phyloP scores from a whole-genome alignment of 2,329 filamentous ascomycete genomes.

The Dactylellina sp. region DNA sequence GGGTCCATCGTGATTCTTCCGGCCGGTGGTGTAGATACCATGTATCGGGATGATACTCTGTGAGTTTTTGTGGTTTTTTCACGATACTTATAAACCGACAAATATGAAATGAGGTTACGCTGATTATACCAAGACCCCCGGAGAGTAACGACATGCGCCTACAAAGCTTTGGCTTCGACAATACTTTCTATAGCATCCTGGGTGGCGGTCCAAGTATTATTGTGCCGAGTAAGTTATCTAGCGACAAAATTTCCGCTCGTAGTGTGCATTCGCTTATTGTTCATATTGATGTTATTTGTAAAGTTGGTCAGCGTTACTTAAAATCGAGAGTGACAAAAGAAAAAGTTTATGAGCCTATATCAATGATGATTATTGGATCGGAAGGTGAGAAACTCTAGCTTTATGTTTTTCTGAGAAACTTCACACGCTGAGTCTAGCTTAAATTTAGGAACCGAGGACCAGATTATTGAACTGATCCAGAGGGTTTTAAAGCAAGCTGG shows the following conservation, averaged over 20 bases:
- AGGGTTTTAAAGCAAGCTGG: conserved; percentile 10
- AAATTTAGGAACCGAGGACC: conserved; percentile 24
- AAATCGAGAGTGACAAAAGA: conserved; percentile 30
- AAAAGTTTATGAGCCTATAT: conserved; percentile 38
- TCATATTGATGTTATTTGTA: too few relatives aligned
- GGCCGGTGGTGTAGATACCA: conserved; percentile 11
- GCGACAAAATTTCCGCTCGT: background rate
- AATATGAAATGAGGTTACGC: too few relatives aligned
- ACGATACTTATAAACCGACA: too few relatives aligned
- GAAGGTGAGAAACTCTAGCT: conserved; percentile 26
- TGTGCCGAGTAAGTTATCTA: conserved; percentile 19
- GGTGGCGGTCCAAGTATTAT: conserved; percentile 35
- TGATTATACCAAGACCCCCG: too few relatives aligned
- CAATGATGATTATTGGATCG: conserved; percentile 44
- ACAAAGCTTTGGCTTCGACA: conserved; percentile 49
- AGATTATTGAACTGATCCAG: conserved; percentile 32
- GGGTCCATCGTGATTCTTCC: conserved; percentile 35
- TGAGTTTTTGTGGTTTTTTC: too few relatives aligned
- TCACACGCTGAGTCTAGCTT: background rate
- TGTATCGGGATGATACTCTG: conserved; percentile 41
- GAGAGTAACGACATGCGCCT: conserved; percentile 32
- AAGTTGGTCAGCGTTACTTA: conserved; percentile 29
- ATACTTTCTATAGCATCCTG: conserved; percentile 50
- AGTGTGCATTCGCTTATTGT: too few relatives aligned
- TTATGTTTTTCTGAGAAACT: too few relatives aligned